Base-by-base conservation (phyloP, 2,329 filamentous ascomycete species). In the Aphanocladium album region DNA sequence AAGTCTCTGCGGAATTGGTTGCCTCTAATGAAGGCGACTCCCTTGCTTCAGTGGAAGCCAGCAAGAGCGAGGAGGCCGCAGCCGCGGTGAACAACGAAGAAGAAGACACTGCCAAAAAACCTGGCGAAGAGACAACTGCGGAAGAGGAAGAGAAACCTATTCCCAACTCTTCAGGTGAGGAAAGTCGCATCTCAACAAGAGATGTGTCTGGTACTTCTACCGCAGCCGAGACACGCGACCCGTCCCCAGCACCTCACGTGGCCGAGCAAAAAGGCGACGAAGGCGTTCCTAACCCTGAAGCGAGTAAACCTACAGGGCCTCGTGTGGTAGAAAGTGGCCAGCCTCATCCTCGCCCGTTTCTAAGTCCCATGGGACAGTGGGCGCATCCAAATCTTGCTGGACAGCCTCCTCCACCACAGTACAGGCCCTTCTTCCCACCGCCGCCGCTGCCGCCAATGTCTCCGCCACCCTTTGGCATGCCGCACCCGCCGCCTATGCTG, bases 1-100 rank as follows among this genome's bases (percentile, higher is more conserved):
- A 53, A 30, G 57, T 53, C 11, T 47, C 57, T 12, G 49, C 57
- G 11, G 57, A 60, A 25, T 60, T 27, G 39, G 46, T 47, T 47
- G 12, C 16, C 9, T 25, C 33, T 9, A 46, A 17, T 8, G 57
- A 25, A 47, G 23, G 27, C 16, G 49, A 47, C 16, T 12, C 41
- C 30, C 49, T 17, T 19, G 23, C 27, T 12, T 11, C 27, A 7
- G 11, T 11, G 16, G 41, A 59, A 23, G 23, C 49, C 6, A 39
- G 6, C 16, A 27, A 14, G 12, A 33, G 3, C 27, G 39, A 39
- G 14, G 57, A 43, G 17, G n/a, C 17, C n/a, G 27, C 49, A 19
- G 21, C 41, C 5, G 35, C 25, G 49, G 39, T 37, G 17, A 27
- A 39, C 21, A 30, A 45, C 17, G 46, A 57, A 16, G 45, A 43